Conservation (phyloP, 495 filamentous ascomycete species). For the Xanthoparmelia taractica region DNA sequence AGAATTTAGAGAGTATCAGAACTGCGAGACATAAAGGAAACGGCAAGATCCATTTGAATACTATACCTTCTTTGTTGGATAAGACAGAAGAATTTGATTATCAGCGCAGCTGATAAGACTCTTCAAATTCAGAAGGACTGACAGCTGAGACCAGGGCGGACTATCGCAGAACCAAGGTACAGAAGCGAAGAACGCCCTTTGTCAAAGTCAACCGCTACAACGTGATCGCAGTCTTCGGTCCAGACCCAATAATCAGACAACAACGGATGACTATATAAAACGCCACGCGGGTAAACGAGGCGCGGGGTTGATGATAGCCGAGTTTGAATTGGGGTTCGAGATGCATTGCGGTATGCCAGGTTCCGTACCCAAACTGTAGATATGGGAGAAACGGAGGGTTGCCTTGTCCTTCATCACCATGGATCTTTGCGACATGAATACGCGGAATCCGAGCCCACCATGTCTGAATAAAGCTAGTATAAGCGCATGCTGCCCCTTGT, state of each 20-base stretch:
- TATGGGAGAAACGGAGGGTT: conserved; percentile 36
- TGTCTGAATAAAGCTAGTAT: conserved; percentile 36
- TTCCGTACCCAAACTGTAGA: conserved; percentile 40
- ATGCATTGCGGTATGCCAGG: conserved; percentile 35
- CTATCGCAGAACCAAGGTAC: conserved; percentile 25
- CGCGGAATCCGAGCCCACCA: conserved; percentile 37
- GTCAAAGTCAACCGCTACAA: conserved; percentile 26
- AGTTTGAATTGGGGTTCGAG: conserved; percentile 42
- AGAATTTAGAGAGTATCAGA: too few relatives aligned
- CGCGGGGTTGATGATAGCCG: conserved; percentile 36
- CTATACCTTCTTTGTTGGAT: too few relatives aligned
- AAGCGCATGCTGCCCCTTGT: conserved; percentile 33
- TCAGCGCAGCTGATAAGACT: too few relatives aligned
- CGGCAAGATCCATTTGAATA: too few relatives aligned
- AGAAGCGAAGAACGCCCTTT: conserved; percentile 31
- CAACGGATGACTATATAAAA: not conserved
- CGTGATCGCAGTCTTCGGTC: too few relatives aligned
- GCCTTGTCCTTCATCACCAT: conserved; percentile 36
- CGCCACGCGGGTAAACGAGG: conserved; percentile 18
- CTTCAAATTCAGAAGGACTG: too few relatives aligned
- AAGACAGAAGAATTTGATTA: too few relatives aligned
- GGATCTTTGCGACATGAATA: conserved; percentile 37
- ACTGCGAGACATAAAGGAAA: too few relatives aligned
- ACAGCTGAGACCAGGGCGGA: conserved; percentile 18
- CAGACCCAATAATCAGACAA: not conserved